Percentiles rank a stretch among this genome's conserved stretches.
phyloP scores from a whole-genome alignment of 2,329 filamentous ascomycete genomes.

The Colletotrichum magnum region DNA sequence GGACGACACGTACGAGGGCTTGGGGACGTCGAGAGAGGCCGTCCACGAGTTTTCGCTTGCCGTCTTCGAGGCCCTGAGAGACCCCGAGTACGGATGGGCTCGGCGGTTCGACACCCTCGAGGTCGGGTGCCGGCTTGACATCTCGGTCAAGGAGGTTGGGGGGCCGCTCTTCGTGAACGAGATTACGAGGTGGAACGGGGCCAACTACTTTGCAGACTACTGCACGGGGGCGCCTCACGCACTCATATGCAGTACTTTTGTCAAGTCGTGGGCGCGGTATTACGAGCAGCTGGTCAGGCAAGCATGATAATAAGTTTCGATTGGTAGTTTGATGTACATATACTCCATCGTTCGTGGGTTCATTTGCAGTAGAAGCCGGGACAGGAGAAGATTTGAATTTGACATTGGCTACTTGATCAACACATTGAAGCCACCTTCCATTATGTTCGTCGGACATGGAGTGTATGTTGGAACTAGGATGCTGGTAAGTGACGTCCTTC shows the following conservation, averaged over 20 bases:
- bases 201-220: slow-evolving; percentile 13
- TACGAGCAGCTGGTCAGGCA: not conserved
- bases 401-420: no score
- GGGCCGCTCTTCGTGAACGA: slow-evolving; percentile 20
- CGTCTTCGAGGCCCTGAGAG: slow-evolving; percentile 13
- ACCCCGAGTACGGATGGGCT: not conserved
- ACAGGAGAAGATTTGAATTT: no score
- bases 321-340: no score
- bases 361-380: no score
- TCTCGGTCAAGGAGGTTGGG: slow-evolving; percentile 3
- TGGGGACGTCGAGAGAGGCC: not conserved
- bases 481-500: no score
- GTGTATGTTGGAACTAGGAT: no score
- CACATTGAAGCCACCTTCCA: no score
- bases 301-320: not conserved
- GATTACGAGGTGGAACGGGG: slow-evolving; percentile 21
- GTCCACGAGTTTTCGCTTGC: slow-evolving; percentile 1
- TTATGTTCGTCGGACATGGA: no score
- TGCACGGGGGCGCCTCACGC: slow-evolving; percentile 9
- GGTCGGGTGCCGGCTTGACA: slow-evolving; percentile 17
- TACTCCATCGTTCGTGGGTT: no score
- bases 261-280: slow-evolving; percentile 1
- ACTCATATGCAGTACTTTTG: slow-evolving; percentile 10
- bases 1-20: not conserved
- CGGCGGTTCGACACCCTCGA: slow-evolving; percentile 9